Evolutionary conservation across 1,139 yeast genomes (phyloP).

Genomic region (Magnusiomyces tetraspermus): DNA sequence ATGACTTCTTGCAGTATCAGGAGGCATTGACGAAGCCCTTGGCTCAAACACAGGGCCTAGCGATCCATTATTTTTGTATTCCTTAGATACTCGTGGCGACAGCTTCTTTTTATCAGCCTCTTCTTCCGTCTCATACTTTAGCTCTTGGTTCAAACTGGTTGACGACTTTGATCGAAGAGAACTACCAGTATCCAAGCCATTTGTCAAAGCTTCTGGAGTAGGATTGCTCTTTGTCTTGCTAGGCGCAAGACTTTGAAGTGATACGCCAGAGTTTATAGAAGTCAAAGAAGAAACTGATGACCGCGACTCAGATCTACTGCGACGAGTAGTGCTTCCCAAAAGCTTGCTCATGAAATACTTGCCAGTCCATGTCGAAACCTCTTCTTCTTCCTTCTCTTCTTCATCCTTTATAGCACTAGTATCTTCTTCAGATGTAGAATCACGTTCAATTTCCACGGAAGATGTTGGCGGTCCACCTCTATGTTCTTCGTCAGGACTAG

Average conservation of each 20-base stretch:
- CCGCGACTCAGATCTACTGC: constrained; percentile 2
- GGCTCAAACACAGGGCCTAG: neutral
- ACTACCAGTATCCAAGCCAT: neutral
- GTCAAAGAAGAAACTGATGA: constrained; percentile 1
- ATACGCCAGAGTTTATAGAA: constrained; percentile 2
- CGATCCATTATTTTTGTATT: neutral
- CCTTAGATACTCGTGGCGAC: neutral
- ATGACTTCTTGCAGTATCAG: neutral
- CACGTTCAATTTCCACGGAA: neutral
- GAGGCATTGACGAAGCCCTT: neutral
- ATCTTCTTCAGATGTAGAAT: neutral
- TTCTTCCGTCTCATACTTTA: neutral
- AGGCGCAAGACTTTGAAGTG: neutral
- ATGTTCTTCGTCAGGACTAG: neutral
- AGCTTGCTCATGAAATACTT: constrained; percentile 1
- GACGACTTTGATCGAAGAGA: too few relatives aligned
- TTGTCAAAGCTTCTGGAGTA: neutral
- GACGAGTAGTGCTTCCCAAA: constrained; percentile 1
- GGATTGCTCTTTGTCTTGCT: neutral
- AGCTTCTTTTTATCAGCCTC: neutral
- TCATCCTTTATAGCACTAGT: too few relatives aligned
- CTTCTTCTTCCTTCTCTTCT: neutral
- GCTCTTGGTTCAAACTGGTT: neutral
- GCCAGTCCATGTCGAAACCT: neutral
- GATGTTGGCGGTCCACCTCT: neutral